phyloP scores from a whole-genome alignment of 306 rosid genomes.

The Inga leiocalycina region DNA sequence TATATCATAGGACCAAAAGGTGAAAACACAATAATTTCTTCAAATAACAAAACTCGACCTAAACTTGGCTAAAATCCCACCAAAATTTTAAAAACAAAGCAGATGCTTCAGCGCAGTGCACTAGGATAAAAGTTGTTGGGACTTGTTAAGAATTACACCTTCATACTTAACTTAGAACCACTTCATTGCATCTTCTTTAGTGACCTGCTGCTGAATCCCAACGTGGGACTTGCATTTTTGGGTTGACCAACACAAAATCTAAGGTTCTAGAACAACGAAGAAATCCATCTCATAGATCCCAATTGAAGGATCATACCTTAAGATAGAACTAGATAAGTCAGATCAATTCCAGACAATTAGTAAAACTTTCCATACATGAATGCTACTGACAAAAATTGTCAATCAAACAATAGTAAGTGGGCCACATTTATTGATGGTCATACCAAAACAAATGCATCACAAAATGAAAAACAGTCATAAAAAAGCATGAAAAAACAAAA shows the following conservation, averaged over 20 bases:
- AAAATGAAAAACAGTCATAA: neutral
- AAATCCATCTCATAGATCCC: conserved; percentile 78
- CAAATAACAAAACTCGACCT: neutral
- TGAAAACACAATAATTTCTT: neutral
- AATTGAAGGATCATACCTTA: conserved; percentile 62
- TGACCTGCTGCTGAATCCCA: conserved; percentile 67
- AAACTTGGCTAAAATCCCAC: conserved; percentile 10
- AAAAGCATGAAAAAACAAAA: neutral
- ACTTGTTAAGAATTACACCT: conserved; percentile 66
- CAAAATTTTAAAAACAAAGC: conserved; percentile 29
- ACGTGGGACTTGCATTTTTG: conserved; percentile 58
- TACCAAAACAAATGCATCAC: neutral
- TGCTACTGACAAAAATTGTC: neutral
- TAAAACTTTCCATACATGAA: neutral
- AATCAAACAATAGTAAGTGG: neutral
- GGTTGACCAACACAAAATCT: conserved; percentile 63
- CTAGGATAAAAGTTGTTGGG: conserved; percentile 36
- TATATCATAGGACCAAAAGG: too few species aligned
- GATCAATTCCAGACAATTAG: neutral
- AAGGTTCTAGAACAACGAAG: conserved; percentile 54
- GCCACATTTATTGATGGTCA: neutral
- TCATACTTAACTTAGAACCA: conserved; percentile 59
- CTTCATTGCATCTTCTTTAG: conserved; percentile 69
- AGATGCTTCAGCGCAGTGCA: neutral
- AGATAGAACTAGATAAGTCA: neutral